These are phyloP conservation scores for Vicia villosa DNA, from an alignment of 306 rosid genomes.

Conservation along the genomic window DNA sequence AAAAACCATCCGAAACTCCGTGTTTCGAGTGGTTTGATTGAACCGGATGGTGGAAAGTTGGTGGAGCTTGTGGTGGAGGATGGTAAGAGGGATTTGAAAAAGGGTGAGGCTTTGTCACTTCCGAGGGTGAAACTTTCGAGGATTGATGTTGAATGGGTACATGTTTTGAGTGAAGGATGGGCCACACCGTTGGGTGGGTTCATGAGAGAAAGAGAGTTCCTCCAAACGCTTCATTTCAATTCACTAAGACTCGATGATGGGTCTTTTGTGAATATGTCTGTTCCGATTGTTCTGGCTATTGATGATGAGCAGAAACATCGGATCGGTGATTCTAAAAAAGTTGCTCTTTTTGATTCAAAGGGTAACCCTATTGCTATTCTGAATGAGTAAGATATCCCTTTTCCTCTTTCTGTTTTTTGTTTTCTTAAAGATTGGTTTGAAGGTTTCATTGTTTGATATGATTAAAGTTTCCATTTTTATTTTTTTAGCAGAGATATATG, in stretches of 20 bases:
- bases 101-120: slow-evolving; percentile 61
- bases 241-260: slow-evolving; percentile 80
- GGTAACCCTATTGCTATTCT: slow-evolving; percentile 77
- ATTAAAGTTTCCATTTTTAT: background rate
- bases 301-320: slow-evolving; percentile 77
- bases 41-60: slow-evolving; percentile 91
- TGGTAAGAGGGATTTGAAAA: slow-evolving; percentile 52
- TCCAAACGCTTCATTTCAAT: slow-evolving; percentile 99
- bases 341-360: slow-evolving; percentile 73
- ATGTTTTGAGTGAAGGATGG: slow-evolving; percentile 97
- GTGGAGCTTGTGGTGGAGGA: slow-evolving; percentile 77
- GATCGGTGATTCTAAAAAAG: slow-evolving; percentile 68
- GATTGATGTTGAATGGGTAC: slow-evolving; percentile 86
- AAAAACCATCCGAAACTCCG: slow-evolving; percentile 42
- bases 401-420: background rate
- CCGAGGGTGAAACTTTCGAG: slow-evolving; percentile 69
- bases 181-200: slow-evolving; percentile 88
- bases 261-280: slow-evolving; percentile 88
- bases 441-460: background rate
- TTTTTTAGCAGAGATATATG: slow-evolving; percentile 8
- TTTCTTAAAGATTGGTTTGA: no score
- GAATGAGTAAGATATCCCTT: slow-evolving; percentile 62
- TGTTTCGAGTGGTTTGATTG: slow-evolving; percentile 72
- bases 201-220: slow-evolving; percentile 99
- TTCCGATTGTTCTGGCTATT: slow-evolving; percentile 87